phyloP scores from a whole-genome alignment of 352 stramenopile genomes.

The Pythium sukuiense region DNA sequence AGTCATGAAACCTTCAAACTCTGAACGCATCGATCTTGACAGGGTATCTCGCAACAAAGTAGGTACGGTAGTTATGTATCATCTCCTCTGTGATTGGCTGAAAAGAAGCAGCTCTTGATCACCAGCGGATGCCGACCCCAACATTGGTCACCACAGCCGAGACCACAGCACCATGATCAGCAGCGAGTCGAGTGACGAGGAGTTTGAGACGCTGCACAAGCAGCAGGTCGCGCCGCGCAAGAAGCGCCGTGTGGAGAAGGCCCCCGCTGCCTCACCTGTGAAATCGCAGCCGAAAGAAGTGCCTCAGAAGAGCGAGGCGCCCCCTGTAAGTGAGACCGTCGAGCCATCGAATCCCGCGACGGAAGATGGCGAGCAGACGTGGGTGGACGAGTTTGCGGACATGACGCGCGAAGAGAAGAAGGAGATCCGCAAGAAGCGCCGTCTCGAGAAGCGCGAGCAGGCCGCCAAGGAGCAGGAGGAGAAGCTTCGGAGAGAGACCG shows the following conservation, averaged over 20 bases:
- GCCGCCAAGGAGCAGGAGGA: conserved; percentile 36
- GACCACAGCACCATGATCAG: conserved; percentile 66
- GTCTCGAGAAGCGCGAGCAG: conserved; percentile 52
- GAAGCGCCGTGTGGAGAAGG: conserved; percentile 23
- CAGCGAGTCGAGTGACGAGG: conserved; percentile 89
- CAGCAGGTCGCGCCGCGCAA: conserved; percentile 33
- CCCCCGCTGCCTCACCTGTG: neutral
- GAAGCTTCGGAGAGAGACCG: conserved; percentile 37
- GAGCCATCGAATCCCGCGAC: neutral
- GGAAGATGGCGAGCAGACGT: conserved; percentile 1
- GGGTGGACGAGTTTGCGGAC: conserved; percentile 22
- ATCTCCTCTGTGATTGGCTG: conserved; percentile 18
- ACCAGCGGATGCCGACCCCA: conserved; percentile 5
- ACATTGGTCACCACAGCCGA: neutral
- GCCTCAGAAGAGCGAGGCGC: neutral
- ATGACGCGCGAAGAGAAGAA: conserved; percentile 64
- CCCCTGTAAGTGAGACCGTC: neutral
- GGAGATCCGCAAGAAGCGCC: conserved; percentile 71
- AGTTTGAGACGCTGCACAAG: conserved; percentile 72
- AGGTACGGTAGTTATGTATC: conserved; percentile 1
- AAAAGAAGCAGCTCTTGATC: conserved; percentile 18
- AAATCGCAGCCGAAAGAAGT: conserved; percentile 3
- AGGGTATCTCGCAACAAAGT: conserved; percentile 3
- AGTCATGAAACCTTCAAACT: conserved; percentile 10
- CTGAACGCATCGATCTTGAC: conserved; percentile 1